Base-by-base conservation (phyloP, 306 rosid species). In the Chamaecrista fasciculata region DNA sequence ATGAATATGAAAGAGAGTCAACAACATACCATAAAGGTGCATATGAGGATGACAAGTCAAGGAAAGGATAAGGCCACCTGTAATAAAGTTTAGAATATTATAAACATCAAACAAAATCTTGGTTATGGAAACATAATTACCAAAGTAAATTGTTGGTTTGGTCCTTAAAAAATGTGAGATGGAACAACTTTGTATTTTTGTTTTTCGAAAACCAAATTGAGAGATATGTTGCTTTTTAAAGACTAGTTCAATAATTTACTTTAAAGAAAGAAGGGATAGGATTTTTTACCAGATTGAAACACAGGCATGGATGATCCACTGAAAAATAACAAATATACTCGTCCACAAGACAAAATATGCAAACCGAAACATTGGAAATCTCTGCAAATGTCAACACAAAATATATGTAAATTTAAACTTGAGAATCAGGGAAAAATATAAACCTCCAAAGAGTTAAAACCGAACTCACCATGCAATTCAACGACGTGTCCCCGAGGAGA, bases 51-150 rank as follows among this genome's bases (percentile, higher is more conserved):
- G 96, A 77, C 62, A 94, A 71, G 72, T 91, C 96, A 62, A 91
- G 97, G 72, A 94, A 91, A 47, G 97, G 92, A 53, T 94, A 94
- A 20, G 99, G 99, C 99, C 99, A 94, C 99, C 97, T 94, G 79
- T 42, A 53, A 53, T 47, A 76, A 31, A 9, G 21, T 33, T 20
- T 20, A 26, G n/a, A 23, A 72, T 26, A 70, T 49, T 37, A 71
- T 60, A 49, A 49, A 53, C 47, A 5, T 25, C 0, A 48, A 25
- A 18, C 28, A 46, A 18, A 33, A 47, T 53, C n/a, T 33, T 76
- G 34, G 28, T 14, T 11, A 25, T 14, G 31, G 36, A 43, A 31
- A 58, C n/a, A n/a, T n/a, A n/a, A n/a, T n/a, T n/a, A n/a, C n/a
- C n/a, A n/a, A n/a, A n/a, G n/a, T n/a, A n/a, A n/a, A n/a, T n/a